phyloP scores from a whole-genome alignment of 495 filamentous ascomycete genomes.

The Cercophora sp. region DNA sequence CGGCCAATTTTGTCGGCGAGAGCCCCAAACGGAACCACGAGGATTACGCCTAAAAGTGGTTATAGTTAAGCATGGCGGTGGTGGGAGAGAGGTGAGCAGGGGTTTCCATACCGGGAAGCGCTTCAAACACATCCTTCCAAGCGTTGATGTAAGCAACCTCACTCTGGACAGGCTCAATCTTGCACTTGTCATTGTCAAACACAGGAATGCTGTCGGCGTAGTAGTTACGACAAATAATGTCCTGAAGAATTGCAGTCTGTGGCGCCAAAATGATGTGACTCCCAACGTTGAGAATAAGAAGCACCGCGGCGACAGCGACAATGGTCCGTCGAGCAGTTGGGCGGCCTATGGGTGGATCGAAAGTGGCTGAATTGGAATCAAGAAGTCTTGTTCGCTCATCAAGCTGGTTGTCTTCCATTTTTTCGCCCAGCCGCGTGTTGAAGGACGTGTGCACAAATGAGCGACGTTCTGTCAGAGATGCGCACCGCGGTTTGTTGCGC shows the following conservation, averaged over 20 bases:
- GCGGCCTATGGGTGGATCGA: too few relatives aligned
- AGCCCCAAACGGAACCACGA: constrained; percentile 43
- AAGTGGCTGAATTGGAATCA: too few relatives aligned
- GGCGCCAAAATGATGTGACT: constrained; percentile 29
- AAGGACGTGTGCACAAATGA: too few relatives aligned
- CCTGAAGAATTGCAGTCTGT: constrained; percentile 35
- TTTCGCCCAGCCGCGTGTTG: too few relatives aligned
- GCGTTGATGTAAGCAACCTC: constrained; percentile 39
- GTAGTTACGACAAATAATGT: constrained; percentile 34
- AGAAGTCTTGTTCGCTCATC: too few relatives aligned
- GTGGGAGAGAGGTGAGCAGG: too few relatives aligned
- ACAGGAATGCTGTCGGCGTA: neutral
- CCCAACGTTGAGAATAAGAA: constrained; percentile 28
- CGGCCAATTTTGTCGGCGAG: constrained; percentile 46
- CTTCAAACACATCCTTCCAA: constrained; percentile 39
- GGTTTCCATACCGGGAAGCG: constrained; percentile 34
- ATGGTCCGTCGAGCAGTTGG: constrained; percentile 8
- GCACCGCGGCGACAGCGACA: constrained; percentile 7
- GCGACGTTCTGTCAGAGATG: too few relatives aligned
- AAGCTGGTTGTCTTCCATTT: too few relatives aligned
- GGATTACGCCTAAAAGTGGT: constrained; percentile 27
- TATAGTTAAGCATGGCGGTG: too few relatives aligned
- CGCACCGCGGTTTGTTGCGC: too few relatives aligned
- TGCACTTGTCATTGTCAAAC: neutral
- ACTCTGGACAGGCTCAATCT: constrained; percentile 29